Conservation (phyloP, 108 stramenopile genomes). For the Cyclotella distinguenda region DNA sequence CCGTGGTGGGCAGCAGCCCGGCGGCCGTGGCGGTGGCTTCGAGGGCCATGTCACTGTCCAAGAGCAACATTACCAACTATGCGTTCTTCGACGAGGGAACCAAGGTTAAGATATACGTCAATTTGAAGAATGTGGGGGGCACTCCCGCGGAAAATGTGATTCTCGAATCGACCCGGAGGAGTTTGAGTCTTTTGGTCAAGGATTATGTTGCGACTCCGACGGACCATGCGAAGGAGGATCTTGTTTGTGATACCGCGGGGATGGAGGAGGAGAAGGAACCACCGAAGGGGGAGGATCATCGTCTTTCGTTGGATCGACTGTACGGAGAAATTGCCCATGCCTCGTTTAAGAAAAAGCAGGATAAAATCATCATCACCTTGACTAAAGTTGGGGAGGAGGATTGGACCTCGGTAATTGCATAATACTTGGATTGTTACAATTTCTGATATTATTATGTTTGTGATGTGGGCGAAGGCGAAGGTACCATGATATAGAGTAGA, state of each 20-base stretch:
- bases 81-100: slow-evolving; percentile 73
- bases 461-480: too few relatives aligned
- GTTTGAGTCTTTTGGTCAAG: slow-evolving; percentile 60
- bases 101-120: slow-evolving; percentile 75
- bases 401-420: slow-evolving; percentile 11
- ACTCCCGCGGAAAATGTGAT: slow-evolving; percentile 47
- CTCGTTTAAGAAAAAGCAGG: slow-evolving; percentile 58
- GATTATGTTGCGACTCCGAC: slow-evolving; percentile 38
- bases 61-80: slow-evolving; percentile 84
- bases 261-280: slow-evolving; percentile 14
- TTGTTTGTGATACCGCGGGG: slow-evolving; percentile 10
- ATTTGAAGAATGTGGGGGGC: slow-evolving; percentile 62
- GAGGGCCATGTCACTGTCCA: slow-evolving; percentile 38
- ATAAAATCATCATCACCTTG: slow-evolving; percentile 67
- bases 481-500: too few relatives aligned
- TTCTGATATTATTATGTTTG: background rate
- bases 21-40: slow-evolving; percentile 11
- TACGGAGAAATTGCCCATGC: slow-evolving; percentile 61
- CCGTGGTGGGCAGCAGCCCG: background rate
- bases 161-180: slow-evolving; percentile 57
- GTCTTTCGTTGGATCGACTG: slow-evolving; percentile 65
- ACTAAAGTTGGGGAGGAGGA: slow-evolving; percentile 52
- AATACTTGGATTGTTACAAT: background rate
- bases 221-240: background rate
- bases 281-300: slow-evolving; percentile 31